These are phyloP conservation scores for Scenedesmus sp. DNA, from an alignment of 163 green algal genomes.

Conservation along the genomic window DNA sequence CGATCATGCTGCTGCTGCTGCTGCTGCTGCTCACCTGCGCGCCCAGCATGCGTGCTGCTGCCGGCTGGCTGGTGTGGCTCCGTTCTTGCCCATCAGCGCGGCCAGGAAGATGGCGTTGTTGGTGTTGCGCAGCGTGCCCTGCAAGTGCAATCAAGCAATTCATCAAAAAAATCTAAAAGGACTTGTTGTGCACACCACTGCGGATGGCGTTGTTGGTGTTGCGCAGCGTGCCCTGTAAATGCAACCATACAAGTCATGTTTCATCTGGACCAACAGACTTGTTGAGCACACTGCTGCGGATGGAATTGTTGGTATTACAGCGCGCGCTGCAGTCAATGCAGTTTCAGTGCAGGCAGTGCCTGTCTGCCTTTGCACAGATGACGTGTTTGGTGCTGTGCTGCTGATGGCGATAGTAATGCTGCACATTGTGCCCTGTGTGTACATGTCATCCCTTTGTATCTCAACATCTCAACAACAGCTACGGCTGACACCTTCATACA, in stretches of 20 bases:
- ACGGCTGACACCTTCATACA: too few species aligned
- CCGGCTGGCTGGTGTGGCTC: neutral
- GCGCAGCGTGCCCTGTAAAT: conserved; percentile 13
- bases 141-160: neutral
- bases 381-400: too few species aligned
- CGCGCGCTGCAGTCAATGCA: neutral
- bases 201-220: conserved; percentile 5
- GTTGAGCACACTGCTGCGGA: neutral
- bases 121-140: conserved; percentile 39
- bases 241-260: too few species aligned
- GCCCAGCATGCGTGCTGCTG: conserved; percentile 33
- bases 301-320: conserved; percentile 11
- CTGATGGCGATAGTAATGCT: too few species aligned
- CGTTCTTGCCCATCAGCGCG: conserved; percentile 32
- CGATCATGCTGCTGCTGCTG: neutral
- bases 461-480: too few species aligned
- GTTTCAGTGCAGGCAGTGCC: too few species aligned
- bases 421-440: too few species aligned
- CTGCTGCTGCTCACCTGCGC: neutral
- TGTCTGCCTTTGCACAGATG: too few species aligned
- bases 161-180: too few species aligned
- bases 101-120: conserved; percentile 24
- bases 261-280: too few species aligned
- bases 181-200: neutral
- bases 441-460: too few species aligned